These are phyloP conservation scores for Limonomyces culmigenus DNA, from an alignment of 1,284 basidiomycete genomes.

Conservation along the genomic window DNA sequence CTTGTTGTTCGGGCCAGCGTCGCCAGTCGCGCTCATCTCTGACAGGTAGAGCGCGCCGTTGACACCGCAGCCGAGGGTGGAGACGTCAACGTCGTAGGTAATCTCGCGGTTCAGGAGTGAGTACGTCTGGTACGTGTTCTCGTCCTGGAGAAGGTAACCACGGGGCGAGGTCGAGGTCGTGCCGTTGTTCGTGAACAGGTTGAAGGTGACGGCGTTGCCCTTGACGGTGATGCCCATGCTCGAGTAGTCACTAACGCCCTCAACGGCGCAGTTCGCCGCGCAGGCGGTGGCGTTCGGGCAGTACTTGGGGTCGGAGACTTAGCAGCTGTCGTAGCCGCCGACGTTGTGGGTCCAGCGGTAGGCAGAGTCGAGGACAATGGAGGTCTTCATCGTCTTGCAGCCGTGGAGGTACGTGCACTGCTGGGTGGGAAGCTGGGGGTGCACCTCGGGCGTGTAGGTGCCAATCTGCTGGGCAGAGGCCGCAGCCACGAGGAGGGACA, in stretches of 20 bases:
- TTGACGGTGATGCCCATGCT: slow-evolving; percentile 24
- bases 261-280: slow-evolving; percentile 32
- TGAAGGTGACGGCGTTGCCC: slow-evolving; percentile 30
- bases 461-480: slow-evolving; percentile 19
- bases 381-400: slow-evolving; percentile 12
- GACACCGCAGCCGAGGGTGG: slow-evolving; percentile 34
- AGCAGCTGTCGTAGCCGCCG: slow-evolving; percentile 18
- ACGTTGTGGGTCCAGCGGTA: slow-evolving; percentile 20
- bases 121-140: slow-evolving; percentile 31
- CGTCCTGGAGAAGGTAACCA: slow-evolving; percentile 30
- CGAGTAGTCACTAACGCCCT: slow-evolving; percentile 36
- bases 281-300: slow-evolving; percentile 19
- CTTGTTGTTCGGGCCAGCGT: slow-evolving; percentile 21
- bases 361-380: slow-evolving; percentile 19
- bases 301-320: slow-evolving; percentile 17
- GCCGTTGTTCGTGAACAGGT: slow-evolving; percentile 39
- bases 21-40: slow-evolving; percentile 24
- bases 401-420: slow-evolving; percentile 13
- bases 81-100: slow-evolving; percentile 39
- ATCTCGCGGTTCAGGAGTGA: slow-evolving; percentile 37
- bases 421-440: slow-evolving; percentile 15
- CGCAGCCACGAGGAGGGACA: no score
- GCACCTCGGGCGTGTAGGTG: slow-evolving; percentile 17
- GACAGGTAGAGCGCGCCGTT: slow-evolving; percentile 30
- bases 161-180: no score